phyloP scores from a whole-genome alignment of 805 yeast species.

The Jamesozyma piceae region DNA sequence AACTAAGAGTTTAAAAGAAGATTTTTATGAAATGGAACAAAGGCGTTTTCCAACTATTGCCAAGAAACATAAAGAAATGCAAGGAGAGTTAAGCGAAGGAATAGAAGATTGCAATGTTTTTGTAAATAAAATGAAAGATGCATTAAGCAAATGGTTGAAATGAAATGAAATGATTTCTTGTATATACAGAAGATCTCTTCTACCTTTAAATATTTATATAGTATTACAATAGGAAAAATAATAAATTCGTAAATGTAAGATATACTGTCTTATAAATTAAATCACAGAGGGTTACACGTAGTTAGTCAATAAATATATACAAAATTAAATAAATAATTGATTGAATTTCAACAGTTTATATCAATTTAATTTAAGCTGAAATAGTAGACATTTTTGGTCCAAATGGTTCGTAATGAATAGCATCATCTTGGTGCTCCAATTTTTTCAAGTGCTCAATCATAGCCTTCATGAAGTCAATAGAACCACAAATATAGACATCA shows the following conservation, averaged over 20 bases:
- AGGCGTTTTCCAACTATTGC: slow-evolving; percentile 22
- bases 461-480: slow-evolving; percentile 23
- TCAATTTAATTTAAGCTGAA: slow-evolving; percentile 2
- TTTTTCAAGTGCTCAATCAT: slow-evolving; percentile 17
- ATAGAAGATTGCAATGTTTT: slow-evolving; percentile 5
- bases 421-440: slow-evolving; percentile 18
- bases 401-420: slow-evolving; percentile 28
- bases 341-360: too few relatives aligned
- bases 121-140: background rate
- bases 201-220: too few relatives aligned
- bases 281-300: too few relatives aligned
- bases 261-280: too few relatives aligned
- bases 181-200: too few relatives aligned
- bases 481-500: slow-evolving; percentile 29
- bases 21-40: slow-evolving; percentile 43
- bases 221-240: too few relatives aligned
- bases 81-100: slow-evolving; percentile 7
- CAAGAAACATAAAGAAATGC: slow-evolving; percentile 18
- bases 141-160: slow-evolving; percentile 4
- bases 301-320: background rate
- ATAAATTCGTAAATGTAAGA: too few relatives aligned
- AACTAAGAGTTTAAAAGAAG: slow-evolving; percentile 38
- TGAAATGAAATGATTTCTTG: background rate
- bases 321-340: too few relatives aligned
- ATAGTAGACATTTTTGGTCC: slow-evolving; percentile 31